These are phyloP conservation scores for Mucor indicus DNA, from an alignment of 371 early-diverging fungal genomes.

Conservation along the genomic window DNA sequence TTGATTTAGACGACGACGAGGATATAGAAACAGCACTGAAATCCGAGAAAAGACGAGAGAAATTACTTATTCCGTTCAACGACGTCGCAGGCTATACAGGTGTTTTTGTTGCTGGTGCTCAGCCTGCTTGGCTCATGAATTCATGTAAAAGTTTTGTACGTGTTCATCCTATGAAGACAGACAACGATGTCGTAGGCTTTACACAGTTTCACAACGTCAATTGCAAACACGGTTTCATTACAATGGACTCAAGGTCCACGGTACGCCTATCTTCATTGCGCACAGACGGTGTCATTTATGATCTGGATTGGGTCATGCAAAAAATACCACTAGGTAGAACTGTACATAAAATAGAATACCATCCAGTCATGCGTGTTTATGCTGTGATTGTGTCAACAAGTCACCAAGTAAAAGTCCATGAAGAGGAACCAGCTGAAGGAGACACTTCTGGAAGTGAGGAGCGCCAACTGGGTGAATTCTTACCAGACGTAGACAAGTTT, in stretches of 20 bases:
- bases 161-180: slow-evolving; percentile 77
- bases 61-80: slow-evolving; percentile 55
- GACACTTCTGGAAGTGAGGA: slow-evolving; percentile 42
- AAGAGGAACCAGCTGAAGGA: slow-evolving; percentile 46
- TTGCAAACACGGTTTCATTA: slow-evolving; percentile 81
- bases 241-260: slow-evolving; percentile 51
- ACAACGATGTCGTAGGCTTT: slow-evolving; percentile 67
- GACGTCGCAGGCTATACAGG: slow-evolving; percentile 81
- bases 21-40: background rate
- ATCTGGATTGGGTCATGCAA: slow-evolving; percentile 84
- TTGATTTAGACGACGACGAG: slow-evolving; percentile 18
- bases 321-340: slow-evolving; percentile 75
- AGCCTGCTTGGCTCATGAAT: slow-evolving; percentile 81
- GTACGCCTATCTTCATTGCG: slow-evolving; percentile 76
- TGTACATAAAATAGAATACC: slow-evolving; percentile 78
- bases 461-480: slow-evolving; percentile 40
- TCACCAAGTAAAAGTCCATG: slow-evolving; percentile 60
- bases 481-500: slow-evolving; percentile 66
- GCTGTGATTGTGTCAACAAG: slow-evolving; percentile 70
- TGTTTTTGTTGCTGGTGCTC: slow-evolving; percentile 81
- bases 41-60: slow-evolving; percentile 13
- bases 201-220: slow-evolving; percentile 84
- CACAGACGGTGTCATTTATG: slow-evolving; percentile 67
- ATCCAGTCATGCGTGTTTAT: slow-evolving; percentile 78
- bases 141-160: slow-evolving; percentile 66